A percentile compares a stretch with the other conserved stretches of the same genome.
Conservation (phyloP, 306 rosid species). For the Quercus alba region DNA sequence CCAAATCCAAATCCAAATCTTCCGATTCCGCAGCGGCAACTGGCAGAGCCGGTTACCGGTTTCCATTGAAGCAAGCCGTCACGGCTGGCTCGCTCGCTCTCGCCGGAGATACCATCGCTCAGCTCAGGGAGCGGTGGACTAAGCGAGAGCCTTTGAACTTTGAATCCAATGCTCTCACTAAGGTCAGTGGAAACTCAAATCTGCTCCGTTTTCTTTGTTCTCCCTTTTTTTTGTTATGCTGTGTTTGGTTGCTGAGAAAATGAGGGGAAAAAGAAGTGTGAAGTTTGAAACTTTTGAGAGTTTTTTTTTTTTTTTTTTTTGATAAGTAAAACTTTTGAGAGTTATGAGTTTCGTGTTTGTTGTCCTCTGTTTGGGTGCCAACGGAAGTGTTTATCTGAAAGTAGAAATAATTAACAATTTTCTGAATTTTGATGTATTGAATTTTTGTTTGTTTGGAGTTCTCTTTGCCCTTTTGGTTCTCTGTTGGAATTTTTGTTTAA, state of each 20-base stretch:
- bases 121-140: conserved; percentile 39
- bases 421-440: neutral
- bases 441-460: neutral
- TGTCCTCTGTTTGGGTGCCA: neutral
- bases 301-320: too few species aligned
- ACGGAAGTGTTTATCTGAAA: neutral
- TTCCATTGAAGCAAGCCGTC: conserved; percentile 75
- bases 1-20: conserved; percentile 40
- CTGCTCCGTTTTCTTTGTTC: neutral
- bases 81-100: conserved; percentile 64
- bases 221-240: neutral
- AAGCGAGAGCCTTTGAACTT: conserved; percentile 15
- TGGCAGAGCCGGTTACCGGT: conserved; percentile 43
- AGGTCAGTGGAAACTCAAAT: conserved; percentile 29
- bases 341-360: neutral
- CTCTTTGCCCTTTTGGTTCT: too few species aligned
- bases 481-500: too few species aligned
- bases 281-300: neutral
- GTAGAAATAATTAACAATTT: neutral
- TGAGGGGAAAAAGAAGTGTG: neutral
- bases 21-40: conserved; percentile 43
- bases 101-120: conserved; percentile 58
- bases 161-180: conserved; percentile 26
- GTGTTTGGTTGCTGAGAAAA: neutral
- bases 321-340: too few species aligned